Conservation (phyloP, 139 green algal genomes). For the Pseudopediastrum boryanum region DNA sequence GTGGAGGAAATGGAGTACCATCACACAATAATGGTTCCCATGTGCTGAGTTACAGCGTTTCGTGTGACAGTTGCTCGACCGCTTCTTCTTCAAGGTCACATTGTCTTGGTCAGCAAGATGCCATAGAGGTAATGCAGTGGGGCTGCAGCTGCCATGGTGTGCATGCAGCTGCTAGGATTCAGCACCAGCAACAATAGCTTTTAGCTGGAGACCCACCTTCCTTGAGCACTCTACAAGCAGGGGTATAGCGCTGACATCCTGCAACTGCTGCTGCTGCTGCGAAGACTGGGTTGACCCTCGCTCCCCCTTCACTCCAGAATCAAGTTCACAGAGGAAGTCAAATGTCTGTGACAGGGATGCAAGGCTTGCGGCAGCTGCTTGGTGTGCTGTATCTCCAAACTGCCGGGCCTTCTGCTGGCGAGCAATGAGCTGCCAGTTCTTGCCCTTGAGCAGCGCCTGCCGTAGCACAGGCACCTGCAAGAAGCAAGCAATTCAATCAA, state of each 20-base stretch:
- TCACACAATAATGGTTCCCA: background rate
- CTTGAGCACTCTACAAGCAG: conserved; percentile 3
- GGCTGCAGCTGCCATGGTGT: conserved; percentile 6
- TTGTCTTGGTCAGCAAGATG: conserved; percentile 27
- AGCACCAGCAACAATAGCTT: background rate
- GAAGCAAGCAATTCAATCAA: background rate
- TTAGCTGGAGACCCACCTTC: background rate
- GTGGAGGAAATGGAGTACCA: background rate
- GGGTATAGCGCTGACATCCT: background rate
- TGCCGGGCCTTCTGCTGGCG: conserved; percentile 27
- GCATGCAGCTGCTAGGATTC: too few relatives aligned
- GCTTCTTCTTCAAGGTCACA: conserved; percentile 52
- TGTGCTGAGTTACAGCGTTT: background rate
- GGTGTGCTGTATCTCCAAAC: conserved; percentile 41
- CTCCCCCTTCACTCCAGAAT: background rate
- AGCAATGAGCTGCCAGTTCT: conserved; percentile 61
- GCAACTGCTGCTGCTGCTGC: background rate
- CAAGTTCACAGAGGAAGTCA: conserved; percentile 37
- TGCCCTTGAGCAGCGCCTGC: conserved; percentile 47
- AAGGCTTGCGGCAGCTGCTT: conserved; percentile 45
- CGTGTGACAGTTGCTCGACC: background rate
- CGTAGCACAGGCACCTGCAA: conserved; percentile 63
- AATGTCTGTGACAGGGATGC: conserved; percentile 53
- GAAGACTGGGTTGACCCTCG: background rate
- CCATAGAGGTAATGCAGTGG: background rate